These are phyloP conservation scores for Pseudohalonectria lignicola DNA, from an alignment of 2,329 filamentous ascomycete species.

Conservation along the genomic window DNA sequence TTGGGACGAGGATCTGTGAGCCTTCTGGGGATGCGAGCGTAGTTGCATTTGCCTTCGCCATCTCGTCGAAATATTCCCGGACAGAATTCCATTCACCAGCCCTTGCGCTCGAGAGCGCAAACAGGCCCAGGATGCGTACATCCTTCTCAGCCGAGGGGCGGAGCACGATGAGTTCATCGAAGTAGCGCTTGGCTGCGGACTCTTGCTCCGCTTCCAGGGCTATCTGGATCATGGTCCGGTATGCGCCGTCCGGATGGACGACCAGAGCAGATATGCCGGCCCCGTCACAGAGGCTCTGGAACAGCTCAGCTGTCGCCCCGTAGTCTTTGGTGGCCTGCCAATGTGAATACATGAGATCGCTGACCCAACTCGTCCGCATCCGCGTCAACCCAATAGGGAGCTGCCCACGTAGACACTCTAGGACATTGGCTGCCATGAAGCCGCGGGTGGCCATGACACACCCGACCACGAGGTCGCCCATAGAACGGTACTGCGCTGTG, in stretches of 20 bases:
- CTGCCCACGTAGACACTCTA: conserved; percentile 14
- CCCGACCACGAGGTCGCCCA: conserved; percentile 19
- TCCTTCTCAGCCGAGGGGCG: conserved; percentile 16
- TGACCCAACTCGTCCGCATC: conserved; percentile 23
- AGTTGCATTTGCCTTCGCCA: conserved; percentile 11
- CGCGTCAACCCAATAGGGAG: conserved; percentile 11
- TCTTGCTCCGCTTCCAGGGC: conserved; percentile 22
- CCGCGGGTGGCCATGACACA: conserved; percentile 18
- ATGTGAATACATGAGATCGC: conserved; percentile 21
- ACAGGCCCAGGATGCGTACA: conserved; percentile 21
- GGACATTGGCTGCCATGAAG: conserved; percentile 14
- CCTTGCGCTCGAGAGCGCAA: conserved; percentile 24
- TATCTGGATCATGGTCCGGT: conserved; percentile 28
- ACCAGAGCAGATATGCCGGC: too few species aligned
- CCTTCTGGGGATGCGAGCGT: conserved; percentile 12
- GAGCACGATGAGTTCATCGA: conserved; percentile 13
- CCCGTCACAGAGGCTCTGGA: too few species aligned
- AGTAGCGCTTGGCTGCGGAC: conserved; percentile 17
- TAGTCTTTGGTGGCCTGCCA: conserved; percentile 13
- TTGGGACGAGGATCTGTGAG: conserved; percentile 20
- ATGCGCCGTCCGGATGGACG: conserved; percentile 18
- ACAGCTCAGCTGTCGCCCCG: not conserved
- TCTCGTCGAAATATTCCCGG: conserved; percentile 17
- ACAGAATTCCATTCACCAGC: conserved; percentile 29
- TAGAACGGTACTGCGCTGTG: conserved; percentile 10